Percentiles rank a stretch among this genome's conserved stretches.
Evolutionary conservation across 352 stramenopile species (phyloP).

Genomic region (Globisporangium viniferum): DNA sequence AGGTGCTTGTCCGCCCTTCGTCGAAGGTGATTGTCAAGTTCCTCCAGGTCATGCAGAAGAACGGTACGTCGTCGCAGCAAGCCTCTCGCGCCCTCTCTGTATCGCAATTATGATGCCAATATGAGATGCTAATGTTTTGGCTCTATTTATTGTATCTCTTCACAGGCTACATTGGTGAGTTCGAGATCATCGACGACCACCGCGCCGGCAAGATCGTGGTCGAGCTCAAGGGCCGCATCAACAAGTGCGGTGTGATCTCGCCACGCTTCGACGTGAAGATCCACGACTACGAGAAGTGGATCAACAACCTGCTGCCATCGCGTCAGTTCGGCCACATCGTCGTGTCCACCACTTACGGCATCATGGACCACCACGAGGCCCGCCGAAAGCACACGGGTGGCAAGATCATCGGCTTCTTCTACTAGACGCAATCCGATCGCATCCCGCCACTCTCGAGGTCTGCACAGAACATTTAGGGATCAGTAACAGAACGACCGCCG

Average conservation of each 20-base stretch:
- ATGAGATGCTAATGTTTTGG: neutral
- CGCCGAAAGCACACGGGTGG: slow-evolving; percentile 99
- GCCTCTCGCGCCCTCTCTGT: neutral
- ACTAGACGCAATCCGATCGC: slow-evolving; percentile 69
- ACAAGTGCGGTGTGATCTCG: slow-evolving; percentile 99
- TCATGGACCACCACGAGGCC: slow-evolving; percentile 93
- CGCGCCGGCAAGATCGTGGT: slow-evolving; percentile 99
- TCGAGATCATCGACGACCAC: slow-evolving; percentile 99
- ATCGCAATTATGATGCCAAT: neutral
- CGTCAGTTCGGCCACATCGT: slow-evolving; percentile 99
- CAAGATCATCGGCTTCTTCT: slow-evolving; percentile 99
- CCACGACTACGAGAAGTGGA: slow-evolving; percentile 99
- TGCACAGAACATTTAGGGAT: slow-evolving; percentile 13
- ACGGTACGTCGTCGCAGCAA: slow-evolving; percentile 73
- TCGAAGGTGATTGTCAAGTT: slow-evolving; percentile 99
- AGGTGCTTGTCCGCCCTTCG: slow-evolving; percentile 98
- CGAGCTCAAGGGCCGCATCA: slow-evolving; percentile 98
- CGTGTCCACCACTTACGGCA: slow-evolving; percentile 86
- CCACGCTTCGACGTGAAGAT: slow-evolving; percentile 98
- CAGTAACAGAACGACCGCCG: slow-evolving; percentile 10
- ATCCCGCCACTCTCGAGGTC: neutral
- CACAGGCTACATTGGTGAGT: slow-evolving; percentile 99
- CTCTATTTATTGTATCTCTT: neutral
- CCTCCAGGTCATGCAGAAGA: slow-evolving; percentile 99
- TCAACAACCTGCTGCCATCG: slow-evolving; percentile 98